Evolutionary conservation across 495 filamentous ascomycete genomes (phyloP), one percentile per base, ranked within the genome.

Genomic region (Parachaetomium inaequale): DNA sequence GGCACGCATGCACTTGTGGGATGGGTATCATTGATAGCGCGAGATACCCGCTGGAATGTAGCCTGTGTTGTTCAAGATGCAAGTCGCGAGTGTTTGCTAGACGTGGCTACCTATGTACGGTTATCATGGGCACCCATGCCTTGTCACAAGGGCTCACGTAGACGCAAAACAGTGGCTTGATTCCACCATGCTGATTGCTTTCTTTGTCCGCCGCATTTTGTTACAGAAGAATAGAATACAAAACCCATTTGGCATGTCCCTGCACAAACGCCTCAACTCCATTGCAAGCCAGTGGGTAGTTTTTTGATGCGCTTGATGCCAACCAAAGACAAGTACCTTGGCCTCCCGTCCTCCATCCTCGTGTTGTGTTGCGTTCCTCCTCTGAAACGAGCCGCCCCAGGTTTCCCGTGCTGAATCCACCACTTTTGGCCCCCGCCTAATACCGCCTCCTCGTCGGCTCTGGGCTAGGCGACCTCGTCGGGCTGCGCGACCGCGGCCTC

Each of bases 401-500:
- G 0, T 26, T 21, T 25, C 23, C 21, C 12, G 7, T n/a, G 6
- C 8, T 7, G 10, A 26, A 17, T 49, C 12, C 23, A 43, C 40
- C 40, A 11, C 42, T 23, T 46, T 10, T n/a, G 3, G 3, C 8
- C 7, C 19, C 42, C n/a, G 15, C 19, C 53, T 42, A 90, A 68
- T 76, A 88, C 64, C 88, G 79, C 73, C 84, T 84, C 65, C 88
- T 82, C 59, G 86, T 86, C 7, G 89, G 89, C 75, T 92, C 89
- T 8, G 89, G 89, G 67, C 85, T 90, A 0, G 89, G 89, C 72
- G 86, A 90, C 64, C 88, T 78, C 52, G 74, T 86, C 63, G 85
- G 83, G 76, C 92, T 96, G 71, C 93, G 82, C 66, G 88, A 86
- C 81, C 96, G 92, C 60, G 92, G 82, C 28, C 92, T 91, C 73